Conservation (phyloP, 2,329 filamentous ascomycete genomes). For the Clonostachys sp. region DNA sequence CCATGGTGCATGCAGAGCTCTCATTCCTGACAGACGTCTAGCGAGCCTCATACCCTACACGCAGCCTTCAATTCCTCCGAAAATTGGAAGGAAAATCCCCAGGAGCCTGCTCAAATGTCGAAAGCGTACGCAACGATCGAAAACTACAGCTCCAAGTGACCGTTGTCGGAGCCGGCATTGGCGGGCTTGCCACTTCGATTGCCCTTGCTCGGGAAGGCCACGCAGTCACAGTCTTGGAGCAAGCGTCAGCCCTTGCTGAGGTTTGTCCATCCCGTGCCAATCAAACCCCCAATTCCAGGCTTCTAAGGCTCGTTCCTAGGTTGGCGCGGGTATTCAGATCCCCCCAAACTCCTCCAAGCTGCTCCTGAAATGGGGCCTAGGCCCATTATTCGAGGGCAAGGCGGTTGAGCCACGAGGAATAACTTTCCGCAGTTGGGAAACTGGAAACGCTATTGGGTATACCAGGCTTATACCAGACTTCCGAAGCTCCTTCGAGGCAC, state of each 20-base stretch:
- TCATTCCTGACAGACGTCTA: too few relatives aligned
- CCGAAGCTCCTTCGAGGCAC: slow-evolving; percentile 16
- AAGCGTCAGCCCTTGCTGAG: slow-evolving; percentile 29
- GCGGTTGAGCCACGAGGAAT: slow-evolving; percentile 14
- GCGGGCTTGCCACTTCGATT: slow-evolving; percentile 32
- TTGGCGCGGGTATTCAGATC: slow-evolving; percentile 22
- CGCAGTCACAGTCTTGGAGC: slow-evolving; percentile 29
- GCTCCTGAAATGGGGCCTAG: slow-evolving; percentile 22
- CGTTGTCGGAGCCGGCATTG: slow-evolving; percentile 33
- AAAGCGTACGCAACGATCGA: too few relatives aligned
- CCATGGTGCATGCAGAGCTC: too few relatives aligned
- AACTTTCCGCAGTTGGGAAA: slow-evolving; percentile 19
- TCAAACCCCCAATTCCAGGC: not conserved
- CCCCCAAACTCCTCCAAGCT: slow-evolving; percentile 22
- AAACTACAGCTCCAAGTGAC: slow-evolving; percentile 9
- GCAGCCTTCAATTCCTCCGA: too few relatives aligned
- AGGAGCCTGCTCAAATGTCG: too few relatives aligned
- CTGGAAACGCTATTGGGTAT: slow-evolving; percentile 16
- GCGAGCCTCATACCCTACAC: too few relatives aligned
- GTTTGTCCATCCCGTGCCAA: slow-evolving; percentile 10
- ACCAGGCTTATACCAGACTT: slow-evolving; percentile 19
- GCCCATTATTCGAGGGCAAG: slow-evolving; percentile 5
- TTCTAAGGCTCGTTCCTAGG: slow-evolving; percentile 5
- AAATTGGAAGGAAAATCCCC: too few relatives aligned
- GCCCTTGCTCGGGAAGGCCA: slow-evolving; percentile 27